Conservation (phyloP, 140 eudicot genomes). For the Flaveria floridana region DNA sequence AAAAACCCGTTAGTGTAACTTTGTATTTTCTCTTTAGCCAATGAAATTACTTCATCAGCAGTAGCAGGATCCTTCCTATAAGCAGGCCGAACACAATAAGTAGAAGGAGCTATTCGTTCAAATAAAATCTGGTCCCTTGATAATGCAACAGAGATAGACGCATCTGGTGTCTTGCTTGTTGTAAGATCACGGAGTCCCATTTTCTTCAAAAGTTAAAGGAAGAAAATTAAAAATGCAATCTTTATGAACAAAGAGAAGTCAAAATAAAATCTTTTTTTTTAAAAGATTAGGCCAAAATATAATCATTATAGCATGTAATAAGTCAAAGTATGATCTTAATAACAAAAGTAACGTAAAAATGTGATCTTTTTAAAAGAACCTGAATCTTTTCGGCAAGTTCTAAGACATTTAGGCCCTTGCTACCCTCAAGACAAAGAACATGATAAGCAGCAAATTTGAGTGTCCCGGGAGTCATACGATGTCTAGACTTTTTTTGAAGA, state of each 20-base stretch:
- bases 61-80: slow-evolving; percentile 89
- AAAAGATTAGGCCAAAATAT: neutral
- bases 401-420: slow-evolving; percentile 72
- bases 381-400: slow-evolving; percentile 96
- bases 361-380: slow-evolving; percentile 36
- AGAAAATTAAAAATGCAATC: slow-evolving; percentile 1
- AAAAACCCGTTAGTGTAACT: slow-evolving; percentile 60
- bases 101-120: slow-evolving; percentile 95
- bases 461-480: slow-evolving; percentile 95
- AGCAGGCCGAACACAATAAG: slow-evolving; percentile 85
- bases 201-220: slow-evolving; percentile 47
- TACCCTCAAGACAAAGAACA: slow-evolving; percentile 93
- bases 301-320: neutral
- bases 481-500: slow-evolving; percentile 79
- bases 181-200: slow-evolving; percentile 92
- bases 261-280: neutral
- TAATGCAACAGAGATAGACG: slow-evolving; percentile 95
- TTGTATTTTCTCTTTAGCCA: slow-evolving; percentile 84
- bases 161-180: slow-evolving; percentile 98
- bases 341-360: neutral
- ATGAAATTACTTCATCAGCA: slow-evolving; percentile 75
- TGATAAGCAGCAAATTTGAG: slow-evolving; percentile 97
- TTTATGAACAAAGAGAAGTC: neutral
- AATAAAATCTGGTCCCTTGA: slow-evolving; percentile 91
- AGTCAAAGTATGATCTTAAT: neutral